phyloP scores from a whole-genome alignment of 2,329 filamentous ascomycete species.

The Aspergillus latus region DNA sequence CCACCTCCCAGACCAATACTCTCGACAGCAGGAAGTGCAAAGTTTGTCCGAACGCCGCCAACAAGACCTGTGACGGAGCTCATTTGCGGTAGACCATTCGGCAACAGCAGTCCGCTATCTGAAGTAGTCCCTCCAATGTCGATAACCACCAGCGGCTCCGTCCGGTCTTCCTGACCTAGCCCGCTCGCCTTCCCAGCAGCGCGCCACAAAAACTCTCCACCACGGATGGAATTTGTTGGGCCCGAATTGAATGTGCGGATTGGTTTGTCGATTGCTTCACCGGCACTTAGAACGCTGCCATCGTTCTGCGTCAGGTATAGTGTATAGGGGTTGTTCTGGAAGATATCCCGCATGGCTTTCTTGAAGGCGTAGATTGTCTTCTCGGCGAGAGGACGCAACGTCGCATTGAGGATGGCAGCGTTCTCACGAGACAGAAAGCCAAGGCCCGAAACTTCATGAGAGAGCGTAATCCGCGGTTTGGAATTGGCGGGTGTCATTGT shows the following conservation, averaged over 20 bases:
- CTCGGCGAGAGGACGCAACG: conserved; percentile 49
- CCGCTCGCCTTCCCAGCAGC: not conserved
- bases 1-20: conserved; percentile 13
- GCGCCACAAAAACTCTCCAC: conserved; percentile 25
- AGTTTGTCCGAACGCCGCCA: conserved; percentile 12
- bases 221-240: conserved; percentile 55
- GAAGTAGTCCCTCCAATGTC: conserved; percentile 68
- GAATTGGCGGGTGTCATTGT: not conserved
- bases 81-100: conserved; percentile 59
- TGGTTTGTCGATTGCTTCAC: conserved; percentile 48
- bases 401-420: conserved; percentile 52
- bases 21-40: conserved; percentile 10
- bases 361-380: conserved; percentile 49
- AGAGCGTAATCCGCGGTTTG: conserved; percentile 9
- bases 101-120: conserved; percentile 61
- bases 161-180: not conserved
- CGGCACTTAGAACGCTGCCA: conserved; percentile 50
- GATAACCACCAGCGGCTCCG: conserved; percentile 51
- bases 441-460: conserved; percentile 44
- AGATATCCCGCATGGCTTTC: conserved; percentile 46
- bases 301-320: conserved; percentile 56
- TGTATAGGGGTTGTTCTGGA: conserved; percentile 36
- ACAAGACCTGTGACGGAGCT: conserved; percentile 12
- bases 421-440: conserved; percentile 54
- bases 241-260: conserved; percentile 56